These are phyloP conservation scores for Tuber borchii DNA, from an alignment of 495 filamentous ascomycete species.

Conservation along the genomic window DNA sequence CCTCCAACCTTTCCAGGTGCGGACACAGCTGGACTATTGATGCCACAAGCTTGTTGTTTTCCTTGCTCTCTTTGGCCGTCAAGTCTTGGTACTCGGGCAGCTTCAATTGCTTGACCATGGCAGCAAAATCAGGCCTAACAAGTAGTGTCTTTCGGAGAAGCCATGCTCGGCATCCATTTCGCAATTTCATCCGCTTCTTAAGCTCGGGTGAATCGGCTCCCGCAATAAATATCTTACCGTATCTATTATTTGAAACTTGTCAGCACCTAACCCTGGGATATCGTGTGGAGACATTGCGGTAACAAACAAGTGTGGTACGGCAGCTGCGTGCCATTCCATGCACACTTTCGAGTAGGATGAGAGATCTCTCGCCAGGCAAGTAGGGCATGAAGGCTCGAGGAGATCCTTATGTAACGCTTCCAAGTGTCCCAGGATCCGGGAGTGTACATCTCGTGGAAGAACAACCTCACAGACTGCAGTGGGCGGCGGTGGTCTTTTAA, in stretches of 20 bases:
- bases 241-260: constrained; percentile 20
- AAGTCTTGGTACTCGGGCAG: constrained; percentile 57
- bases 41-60: constrained; percentile 65
- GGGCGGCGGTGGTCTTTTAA: background rate
- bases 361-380: constrained; percentile 26
- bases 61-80: constrained; percentile 49
- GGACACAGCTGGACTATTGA: constrained; percentile 82
- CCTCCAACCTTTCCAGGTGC: constrained; percentile 68
- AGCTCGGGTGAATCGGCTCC: constrained; percentile 22
- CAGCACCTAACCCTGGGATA: constrained; percentile 9
- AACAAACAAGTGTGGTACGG: constrained; percentile 30
- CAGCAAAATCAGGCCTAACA: constrained; percentile 61
- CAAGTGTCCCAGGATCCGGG: constrained; percentile 21
- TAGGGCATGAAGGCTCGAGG: constrained; percentile 23
- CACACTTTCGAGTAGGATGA: constrained; percentile 30
- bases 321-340: constrained; percentile 24
- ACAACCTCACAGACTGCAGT: constrained; percentile 4
- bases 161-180: constrained; percentile 59
- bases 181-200: constrained; percentile 21
- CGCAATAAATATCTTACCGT: constrained; percentile 27
- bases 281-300: background rate
- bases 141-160: constrained; percentile 70
- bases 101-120: constrained; percentile 66
- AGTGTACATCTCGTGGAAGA: constrained; percentile 22
- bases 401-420: constrained; percentile 17